phyloP scores from a whole-genome alignment of 2,329 filamentous ascomycete genomes.

The Calonectria pseudoreteaudii region DNA sequence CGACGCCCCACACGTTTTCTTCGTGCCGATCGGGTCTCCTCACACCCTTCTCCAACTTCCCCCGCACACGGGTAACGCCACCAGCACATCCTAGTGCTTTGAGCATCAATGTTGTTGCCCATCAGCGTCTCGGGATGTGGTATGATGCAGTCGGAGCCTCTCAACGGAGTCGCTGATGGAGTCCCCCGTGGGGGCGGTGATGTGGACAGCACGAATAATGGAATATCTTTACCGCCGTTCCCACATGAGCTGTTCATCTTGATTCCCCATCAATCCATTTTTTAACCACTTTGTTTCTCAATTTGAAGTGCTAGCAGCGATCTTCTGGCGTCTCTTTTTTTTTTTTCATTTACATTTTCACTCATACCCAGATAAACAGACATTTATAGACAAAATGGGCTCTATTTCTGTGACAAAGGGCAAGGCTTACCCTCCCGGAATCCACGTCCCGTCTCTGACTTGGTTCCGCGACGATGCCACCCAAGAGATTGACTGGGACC shows the following conservation, averaged over 20 bases:
- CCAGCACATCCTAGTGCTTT: slow-evolving; percentile 11
- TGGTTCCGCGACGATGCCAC: slow-evolving; percentile 61
- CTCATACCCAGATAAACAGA: neutral
- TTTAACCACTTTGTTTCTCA: neutral
- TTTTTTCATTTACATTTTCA: too few relatives aligned
- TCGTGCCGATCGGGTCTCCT: slow-evolving; percentile 42
- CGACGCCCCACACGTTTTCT: slow-evolving; percentile 40
- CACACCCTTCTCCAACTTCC: slow-evolving; percentile 39
- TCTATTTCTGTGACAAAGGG: slow-evolving; percentile 41
- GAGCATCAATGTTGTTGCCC: slow-evolving; percentile 3
- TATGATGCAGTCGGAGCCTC: slow-evolving; percentile 24
- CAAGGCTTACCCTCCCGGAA: slow-evolving; percentile 59
- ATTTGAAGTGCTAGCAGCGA: neutral
- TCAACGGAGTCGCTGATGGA: slow-evolving; percentile 26
- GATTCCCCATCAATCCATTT: slow-evolving; percentile 3
- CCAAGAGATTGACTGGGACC: slow-evolving; percentile 68
- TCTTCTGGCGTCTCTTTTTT: neutral
- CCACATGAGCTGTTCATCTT: slow-evolving; percentile 19
- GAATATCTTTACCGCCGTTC: slow-evolving; percentile 25
- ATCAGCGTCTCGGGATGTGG: slow-evolving; percentile 27
- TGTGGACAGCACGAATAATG: slow-evolving; percentile 21
- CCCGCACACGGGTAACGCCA: slow-evolving; percentile 37
- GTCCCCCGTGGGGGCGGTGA: slow-evolving; percentile 25
- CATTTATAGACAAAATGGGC: slow-evolving; percentile 37
- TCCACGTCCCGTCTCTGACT: slow-evolving; percentile 68